Percentiles rank a stretch among this genome's conserved stretches.
Evolutionary conservation across 2,329 filamentous ascomycete species (phyloP).

Genomic region (Gaeumannomyces tritici): DNA sequence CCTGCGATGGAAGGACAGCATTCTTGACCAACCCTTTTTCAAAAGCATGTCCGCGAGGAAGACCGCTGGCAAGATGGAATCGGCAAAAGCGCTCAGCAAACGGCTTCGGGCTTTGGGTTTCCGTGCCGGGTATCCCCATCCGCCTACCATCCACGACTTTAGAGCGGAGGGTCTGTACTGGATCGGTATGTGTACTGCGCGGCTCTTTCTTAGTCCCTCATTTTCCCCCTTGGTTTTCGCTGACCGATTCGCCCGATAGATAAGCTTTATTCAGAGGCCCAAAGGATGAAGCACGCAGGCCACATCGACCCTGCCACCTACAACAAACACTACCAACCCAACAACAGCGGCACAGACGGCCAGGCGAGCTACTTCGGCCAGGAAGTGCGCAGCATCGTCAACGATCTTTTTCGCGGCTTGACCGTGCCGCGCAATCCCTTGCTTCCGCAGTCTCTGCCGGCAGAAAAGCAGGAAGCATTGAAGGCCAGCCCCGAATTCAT

Average conservation of each 20-base stretch:
- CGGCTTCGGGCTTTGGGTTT: background rate
- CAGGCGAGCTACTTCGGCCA: slow-evolving; percentile 1
- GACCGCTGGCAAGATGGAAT: slow-evolving; percentile 4
- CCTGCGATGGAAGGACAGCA: too few relatives aligned
- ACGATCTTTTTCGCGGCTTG: slow-evolving; percentile 3
- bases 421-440: background rate
- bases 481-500: slow-evolving; percentile 3
- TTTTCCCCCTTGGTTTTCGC: background rate
- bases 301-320: slow-evolving; percentile 3
- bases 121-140: background rate
- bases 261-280: background rate
- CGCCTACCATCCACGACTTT: background rate
- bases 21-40: too few relatives aligned
- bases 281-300: slow-evolving; percentile 1
- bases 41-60: slow-evolving; percentile 14
- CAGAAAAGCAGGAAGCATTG: slow-evolving; percentile 2
- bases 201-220: background rate
- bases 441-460: background rate
- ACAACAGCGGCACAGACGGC: slow-evolving; percentile 3
- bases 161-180: background rate
- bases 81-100: background rate
- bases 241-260: background rate
- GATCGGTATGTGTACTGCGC: background rate
- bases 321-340: slow-evolving; percentile 4
- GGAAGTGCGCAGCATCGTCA: background rate